Evolutionary conservation across 176 grass and related monocot genomes (phyloP).

Genomic region (Elaeis guineensis): DNA sequence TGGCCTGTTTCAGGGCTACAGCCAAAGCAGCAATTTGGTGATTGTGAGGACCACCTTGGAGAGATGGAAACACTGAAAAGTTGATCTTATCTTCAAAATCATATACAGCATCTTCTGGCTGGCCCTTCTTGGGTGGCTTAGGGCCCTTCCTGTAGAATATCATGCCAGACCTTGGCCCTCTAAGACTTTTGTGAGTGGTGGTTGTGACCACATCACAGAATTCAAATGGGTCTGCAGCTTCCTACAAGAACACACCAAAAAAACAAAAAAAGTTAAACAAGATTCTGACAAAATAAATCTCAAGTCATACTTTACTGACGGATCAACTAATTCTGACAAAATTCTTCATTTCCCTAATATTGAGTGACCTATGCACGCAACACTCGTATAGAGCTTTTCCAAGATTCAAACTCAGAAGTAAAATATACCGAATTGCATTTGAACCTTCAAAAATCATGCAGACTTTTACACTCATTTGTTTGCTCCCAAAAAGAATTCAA

Average conservation of each 20-base stretch:
- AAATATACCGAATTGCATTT: too few species aligned
- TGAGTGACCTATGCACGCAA: too few species aligned
- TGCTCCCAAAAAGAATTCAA: too few species aligned
- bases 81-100: conserved; percentile 94
- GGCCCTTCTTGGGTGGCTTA: conserved; percentile 94
- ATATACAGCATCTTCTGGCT: conserved; percentile 82
- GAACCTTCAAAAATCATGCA: too few species aligned
- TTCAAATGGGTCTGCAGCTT: conserved; percentile 94
- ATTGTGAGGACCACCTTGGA: conserved; percentile 98
- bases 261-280: background rate
- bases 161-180: conserved; percentile 92
- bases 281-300: background rate
- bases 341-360: too few species aligned
- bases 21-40: conserved; percentile 95
- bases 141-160: conserved; percentile 99
- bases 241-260: conserved; percentile 27
- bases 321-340: too few species aligned
- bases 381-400: too few species aligned
- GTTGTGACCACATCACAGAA: conserved; percentile 92
- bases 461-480: too few species aligned
- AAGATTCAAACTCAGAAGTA: too few species aligned
- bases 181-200: conserved; percentile 89
- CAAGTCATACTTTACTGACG: background rate
- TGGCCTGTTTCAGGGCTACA: conserved; percentile 80
- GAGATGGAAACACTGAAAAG: conserved; percentile 92